These are phyloP conservation scores for Isochrysis galbana DNA, from an alignment of 78 protist genomes.

Conservation along the genomic window DNA sequence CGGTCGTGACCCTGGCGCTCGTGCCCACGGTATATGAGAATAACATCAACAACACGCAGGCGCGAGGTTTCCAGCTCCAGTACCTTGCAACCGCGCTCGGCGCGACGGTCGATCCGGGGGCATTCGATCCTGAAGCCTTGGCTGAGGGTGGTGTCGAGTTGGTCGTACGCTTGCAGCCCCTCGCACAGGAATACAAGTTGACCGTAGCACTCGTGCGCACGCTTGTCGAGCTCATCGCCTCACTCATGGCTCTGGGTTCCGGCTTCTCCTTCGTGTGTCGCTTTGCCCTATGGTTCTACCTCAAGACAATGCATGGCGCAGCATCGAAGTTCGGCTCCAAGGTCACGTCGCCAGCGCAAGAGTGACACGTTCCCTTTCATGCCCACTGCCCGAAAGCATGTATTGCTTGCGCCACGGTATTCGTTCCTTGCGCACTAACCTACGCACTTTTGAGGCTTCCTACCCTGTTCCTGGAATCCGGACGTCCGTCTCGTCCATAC, in stretches of 20 bases:
- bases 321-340: neutral
- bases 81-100: neutral
- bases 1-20: neutral
- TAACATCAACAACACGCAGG: neutral
- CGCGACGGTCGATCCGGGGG: neutral
- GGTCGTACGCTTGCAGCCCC: neutral
- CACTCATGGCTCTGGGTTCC: neutral
- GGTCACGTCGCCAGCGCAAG: neutral
- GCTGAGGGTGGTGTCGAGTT: neutral
- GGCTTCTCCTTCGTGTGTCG: neutral
- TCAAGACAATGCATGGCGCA: neutral
- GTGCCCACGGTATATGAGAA: neutral
- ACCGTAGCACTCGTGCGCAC: neutral
- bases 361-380: no score
- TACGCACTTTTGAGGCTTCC: neutral
- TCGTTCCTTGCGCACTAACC: neutral
- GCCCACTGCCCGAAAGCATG: neutral
- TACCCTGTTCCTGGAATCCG: neutral
- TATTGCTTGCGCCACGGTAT: neutral
- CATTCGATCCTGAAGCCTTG: neutral
- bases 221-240: neutral
- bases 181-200: neutral
- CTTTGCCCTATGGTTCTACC: neutral
- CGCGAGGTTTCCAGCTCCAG: neutral
- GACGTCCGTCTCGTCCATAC: neutral